Evolutionary conservation across 2,329 filamentous ascomycete genomes (phyloP).

Genomic region (Calonectria hawksworthii): DNA sequence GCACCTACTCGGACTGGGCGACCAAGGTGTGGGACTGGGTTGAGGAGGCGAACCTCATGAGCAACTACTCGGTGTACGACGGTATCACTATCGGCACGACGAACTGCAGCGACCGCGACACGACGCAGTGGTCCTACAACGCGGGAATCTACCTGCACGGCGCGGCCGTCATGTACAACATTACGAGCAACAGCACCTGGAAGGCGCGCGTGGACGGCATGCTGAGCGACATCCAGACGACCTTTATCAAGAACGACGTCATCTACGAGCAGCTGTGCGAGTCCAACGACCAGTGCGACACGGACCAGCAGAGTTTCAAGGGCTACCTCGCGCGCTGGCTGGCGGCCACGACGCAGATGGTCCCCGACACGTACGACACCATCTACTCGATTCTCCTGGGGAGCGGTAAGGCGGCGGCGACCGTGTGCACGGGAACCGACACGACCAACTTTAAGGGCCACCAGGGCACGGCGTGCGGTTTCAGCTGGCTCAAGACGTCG

Average conservation of each 20-base stretch:
- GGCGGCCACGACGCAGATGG: conserved; percentile 67
- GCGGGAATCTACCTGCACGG: conserved; percentile 75
- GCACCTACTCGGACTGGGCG: conserved; percentile 84
- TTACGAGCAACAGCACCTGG: conserved; percentile 68
- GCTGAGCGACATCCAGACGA: conserved; percentile 60
- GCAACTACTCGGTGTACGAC: conserved; percentile 68
- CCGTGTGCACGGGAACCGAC: conserved; percentile 64
- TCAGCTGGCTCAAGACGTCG: conserved; percentile 68
- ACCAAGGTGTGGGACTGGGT: conserved; percentile 79
- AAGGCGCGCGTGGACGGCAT: conserved; percentile 72
- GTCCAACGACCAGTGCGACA: conserved; percentile 70
- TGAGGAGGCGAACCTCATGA: conserved; percentile 67
- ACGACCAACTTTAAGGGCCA: conserved; percentile 62
- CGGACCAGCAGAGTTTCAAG: conserved; percentile 82
- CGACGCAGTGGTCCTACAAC: conserved; percentile 79
- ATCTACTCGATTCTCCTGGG: conserved; percentile 65
- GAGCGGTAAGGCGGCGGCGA: conserved; percentile 66
- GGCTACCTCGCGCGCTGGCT: conserved; percentile 80
- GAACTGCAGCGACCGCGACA: conserved; percentile 66
- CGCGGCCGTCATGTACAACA: conserved; percentile 72
- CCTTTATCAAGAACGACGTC: conserved; percentile 69
- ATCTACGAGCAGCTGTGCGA: conserved; percentile 80
- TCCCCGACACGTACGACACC: conserved; percentile 63
- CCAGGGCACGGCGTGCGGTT: conserved; percentile 74
- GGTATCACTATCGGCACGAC: conserved; percentile 55